A percentile compares a stretch with the other conserved stretches of the same genome.
phyloP scores from a whole-genome alignment of 257 asterid species.

The Forsythia viridissima region DNA sequence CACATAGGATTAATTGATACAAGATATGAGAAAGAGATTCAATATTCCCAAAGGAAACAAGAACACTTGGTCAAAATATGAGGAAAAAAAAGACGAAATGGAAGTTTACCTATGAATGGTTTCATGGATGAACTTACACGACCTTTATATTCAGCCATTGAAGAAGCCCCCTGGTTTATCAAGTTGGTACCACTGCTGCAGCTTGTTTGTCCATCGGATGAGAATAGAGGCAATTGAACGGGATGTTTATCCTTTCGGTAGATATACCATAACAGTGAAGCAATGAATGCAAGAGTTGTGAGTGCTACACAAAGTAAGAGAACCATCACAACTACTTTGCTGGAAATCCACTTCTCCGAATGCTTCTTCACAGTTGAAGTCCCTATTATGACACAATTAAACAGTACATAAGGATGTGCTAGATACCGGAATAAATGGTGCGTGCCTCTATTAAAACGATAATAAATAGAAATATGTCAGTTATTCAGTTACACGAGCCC shows the following conservation, averaged over 20 bases:
- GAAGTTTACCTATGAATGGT: constrained; percentile 47
- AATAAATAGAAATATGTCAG: neutral
- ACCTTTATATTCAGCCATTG: constrained; percentile 42
- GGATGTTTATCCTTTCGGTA: constrained; percentile 47
- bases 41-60: neutral
- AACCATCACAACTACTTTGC: constrained; percentile 46
- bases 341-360: constrained; percentile 49
- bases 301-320: constrained; percentile 57
- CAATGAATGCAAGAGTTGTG: constrained; percentile 52
- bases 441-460: too few species aligned
- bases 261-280: constrained; percentile 49
- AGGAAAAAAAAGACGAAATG: neutral
- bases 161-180: constrained; percentile 54
- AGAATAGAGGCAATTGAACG: constrained; percentile 47
- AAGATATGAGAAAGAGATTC: too few species aligned
- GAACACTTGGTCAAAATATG: neutral
- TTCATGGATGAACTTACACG: constrained; percentile 33
- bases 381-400: constrained; percentile 48
- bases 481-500: neutral
- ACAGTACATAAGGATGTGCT: neutral
- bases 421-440: too few species aligned
- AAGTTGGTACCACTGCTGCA: constrained; percentile 61
- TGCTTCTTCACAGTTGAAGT: constrained; percentile 38
- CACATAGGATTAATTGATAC: neutral
- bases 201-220: constrained; percentile 69